Base-by-base conservation (phyloP, 2,329 filamentous ascomycete species). In the Clarireedia hainanense region DNA sequence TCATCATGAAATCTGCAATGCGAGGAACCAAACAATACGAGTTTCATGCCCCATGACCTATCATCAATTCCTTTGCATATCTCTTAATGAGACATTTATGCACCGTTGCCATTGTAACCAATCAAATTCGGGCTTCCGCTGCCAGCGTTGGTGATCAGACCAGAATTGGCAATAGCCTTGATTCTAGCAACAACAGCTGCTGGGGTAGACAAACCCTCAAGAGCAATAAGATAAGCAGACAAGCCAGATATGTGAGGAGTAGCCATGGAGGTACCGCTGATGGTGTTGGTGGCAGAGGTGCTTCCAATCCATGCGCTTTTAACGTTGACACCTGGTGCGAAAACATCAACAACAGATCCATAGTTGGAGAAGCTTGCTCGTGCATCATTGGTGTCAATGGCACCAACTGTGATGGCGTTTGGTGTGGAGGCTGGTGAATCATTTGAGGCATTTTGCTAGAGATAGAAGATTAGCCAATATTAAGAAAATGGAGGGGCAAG, bases 241-340 rank as follows among this genome's bases (percentile, higher is more conserved):
- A 89, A 74, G 48, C 86, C 86, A 48, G 81, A 78, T 53, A 88
- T 76, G 67, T 88, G 84, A 1, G 85, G 85, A 12, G 78, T 56
- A 50, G 53, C 79, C 81, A 85, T 85, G 37, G 76, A 81, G 5
- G 83, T 86, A 36, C 83, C 83, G 14, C 74, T 77, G 63, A 82
- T 73, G 15, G 67, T 76, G 64, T 81, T 73, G n/a, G 67, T 76
- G 24, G 77, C 73, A 5, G 64, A 71, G 39, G 67, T 70, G 49
- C 65, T 65, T 37, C 70, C 72, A 54, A 68, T 71, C 75, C 75
- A 80, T 10, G 80, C 71, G 57, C 74, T 78, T 0, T 73, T 64
- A 27, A 79, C 71, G 55, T 66, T 63, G 10, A 69, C 69, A 17
- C 79, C 79, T 2, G 78, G 77, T 2, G 77, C 79, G 40, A 77